Conservation (phyloP, 345 rosid species). For the Bruguiera sexangula region DNA sequence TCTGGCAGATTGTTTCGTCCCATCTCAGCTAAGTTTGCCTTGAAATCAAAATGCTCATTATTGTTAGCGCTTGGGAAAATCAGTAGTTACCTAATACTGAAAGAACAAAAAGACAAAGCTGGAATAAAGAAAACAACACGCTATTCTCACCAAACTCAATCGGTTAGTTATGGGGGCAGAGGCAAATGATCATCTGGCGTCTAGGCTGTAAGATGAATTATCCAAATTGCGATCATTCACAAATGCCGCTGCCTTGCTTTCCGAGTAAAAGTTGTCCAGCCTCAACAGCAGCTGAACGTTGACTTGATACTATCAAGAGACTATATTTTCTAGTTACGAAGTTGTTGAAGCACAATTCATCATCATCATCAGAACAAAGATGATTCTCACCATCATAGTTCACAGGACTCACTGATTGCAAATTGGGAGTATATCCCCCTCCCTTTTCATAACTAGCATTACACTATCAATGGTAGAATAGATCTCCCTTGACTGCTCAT, state of each 20-base stretch:
- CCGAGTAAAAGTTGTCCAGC: neutral
- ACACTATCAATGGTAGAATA: constrained; percentile 27
- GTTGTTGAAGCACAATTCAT: neutral
- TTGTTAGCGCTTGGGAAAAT: neutral
- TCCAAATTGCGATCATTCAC: neutral
- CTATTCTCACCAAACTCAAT: too few relatives aligned
- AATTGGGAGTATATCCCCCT: constrained; percentile 26
- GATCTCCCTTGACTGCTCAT: constrained; percentile 29
- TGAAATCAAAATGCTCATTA: neutral
- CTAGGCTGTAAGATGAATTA: neutral
- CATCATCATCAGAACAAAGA: neutral
- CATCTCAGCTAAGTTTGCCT: constrained; percentile 2
- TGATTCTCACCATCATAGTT: constrained; percentile 6
- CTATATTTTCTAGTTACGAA: neutral
- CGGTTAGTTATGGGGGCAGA: neutral
- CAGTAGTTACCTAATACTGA: neutral
- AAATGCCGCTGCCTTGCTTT: neutral
- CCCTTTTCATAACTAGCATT: constrained; percentile 26
- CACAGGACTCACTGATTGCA: neutral
- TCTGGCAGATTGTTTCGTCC: constrained; percentile 4
- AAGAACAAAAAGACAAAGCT: neutral
- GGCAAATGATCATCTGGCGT: neutral
- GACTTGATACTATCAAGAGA: neutral
- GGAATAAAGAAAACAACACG: neutral
- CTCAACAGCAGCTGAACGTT: neutral